phyloP scores from a whole-genome alignment of 345 rosid genomes.

The Balakata baccata region DNA sequence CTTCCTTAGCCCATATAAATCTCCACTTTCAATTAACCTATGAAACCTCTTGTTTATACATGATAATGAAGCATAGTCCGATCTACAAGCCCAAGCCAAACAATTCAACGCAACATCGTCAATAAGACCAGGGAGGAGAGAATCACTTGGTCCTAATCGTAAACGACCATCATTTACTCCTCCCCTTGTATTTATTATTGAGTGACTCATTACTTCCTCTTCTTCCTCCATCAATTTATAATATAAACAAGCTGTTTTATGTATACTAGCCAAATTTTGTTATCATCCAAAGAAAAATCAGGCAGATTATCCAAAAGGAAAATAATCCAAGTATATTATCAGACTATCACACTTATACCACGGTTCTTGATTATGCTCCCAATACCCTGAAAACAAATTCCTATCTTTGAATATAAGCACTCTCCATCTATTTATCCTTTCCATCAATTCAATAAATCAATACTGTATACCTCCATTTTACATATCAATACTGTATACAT shows the following conservation, averaged over 20 bases:
- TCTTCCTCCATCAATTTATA: conserved; percentile 32
- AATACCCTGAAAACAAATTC: conserved; percentile 33
- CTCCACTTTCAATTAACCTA: conserved; percentile 44
- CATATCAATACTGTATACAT: no score
- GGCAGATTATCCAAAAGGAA: conserved; percentile 25
- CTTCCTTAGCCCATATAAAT: conserved; percentile 57
- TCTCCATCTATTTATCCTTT: conserved; percentile 38
- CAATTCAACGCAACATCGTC: conserved; percentile 70
- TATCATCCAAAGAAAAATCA: conserved; percentile 30
- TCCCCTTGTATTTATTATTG: conserved; percentile 27
- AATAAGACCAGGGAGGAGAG: conserved; percentile 70
- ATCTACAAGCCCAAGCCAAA: conserved; percentile 59
- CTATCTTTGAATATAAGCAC: conserved; percentile 33
- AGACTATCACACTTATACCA: conserved; percentile 12
- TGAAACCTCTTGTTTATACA: conserved; percentile 59
- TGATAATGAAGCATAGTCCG: conserved; percentile 55
- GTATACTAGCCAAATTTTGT: conserved; percentile 31
- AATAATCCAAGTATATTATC: conserved; percentile 21
- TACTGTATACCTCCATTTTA: conserved; percentile 13
- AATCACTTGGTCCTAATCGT: conserved; percentile 53
- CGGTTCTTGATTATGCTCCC: conserved; percentile 29
- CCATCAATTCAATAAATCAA: conserved; percentile 31
- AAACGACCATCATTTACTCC: conserved; percentile 52
- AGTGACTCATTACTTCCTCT: conserved; percentile 30
- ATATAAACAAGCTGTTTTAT: conserved; percentile 26